Evolutionary conservation across 2,329 filamentous ascomycete genomes (phyloP), one percentile per base, ranked within the genome.

Genomic region (Fonsecaea pedrosoi): DNA sequence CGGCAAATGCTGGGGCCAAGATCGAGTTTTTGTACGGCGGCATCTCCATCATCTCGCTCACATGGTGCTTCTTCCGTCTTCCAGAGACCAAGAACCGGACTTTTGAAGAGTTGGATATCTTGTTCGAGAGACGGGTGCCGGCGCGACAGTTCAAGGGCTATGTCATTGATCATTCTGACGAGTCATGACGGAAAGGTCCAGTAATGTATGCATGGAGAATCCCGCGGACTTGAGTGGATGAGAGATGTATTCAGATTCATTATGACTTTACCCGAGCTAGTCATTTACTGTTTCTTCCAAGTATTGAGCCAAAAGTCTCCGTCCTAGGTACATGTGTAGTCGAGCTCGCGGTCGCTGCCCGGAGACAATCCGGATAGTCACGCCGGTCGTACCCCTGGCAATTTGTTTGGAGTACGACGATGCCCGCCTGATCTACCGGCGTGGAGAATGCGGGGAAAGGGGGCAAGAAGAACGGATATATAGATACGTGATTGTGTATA

Each of bases 1-100:
- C 73, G 5, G 74, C 72, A 66, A 79, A 84, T 56, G 73, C 78
- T 21, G 76, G 74, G 64, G 76, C 80, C 5, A 78, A 78, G 67
- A 75, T 74, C 0, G 76, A 75, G 0, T 81, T 81, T 66, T 78
- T 82, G 66, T 82, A 77, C 78, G 77, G 74, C 15, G 60, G 64
- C 6, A 64, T 65, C 73, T 71, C 5, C 74, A 70, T 37, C 72
- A 72, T 68, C 66, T 61, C 60, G 2, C 57, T 72, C 3, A 35
- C 75, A 0, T 79, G 74, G 62, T 74, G 72, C 15, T 78, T 74
- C 65, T 75, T 74, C 60, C 71, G 73, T 7, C 59, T 78, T 4
- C 76, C 76, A 0, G 76, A 78, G 60, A 76, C 74, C 0, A 73
- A 72, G 55, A 75, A 72, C 4, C 72, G 78, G 30, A 78, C 78